Conservation (phyloP, 2,329 filamentous ascomycete species). For the Volutella citrinella region DNA sequence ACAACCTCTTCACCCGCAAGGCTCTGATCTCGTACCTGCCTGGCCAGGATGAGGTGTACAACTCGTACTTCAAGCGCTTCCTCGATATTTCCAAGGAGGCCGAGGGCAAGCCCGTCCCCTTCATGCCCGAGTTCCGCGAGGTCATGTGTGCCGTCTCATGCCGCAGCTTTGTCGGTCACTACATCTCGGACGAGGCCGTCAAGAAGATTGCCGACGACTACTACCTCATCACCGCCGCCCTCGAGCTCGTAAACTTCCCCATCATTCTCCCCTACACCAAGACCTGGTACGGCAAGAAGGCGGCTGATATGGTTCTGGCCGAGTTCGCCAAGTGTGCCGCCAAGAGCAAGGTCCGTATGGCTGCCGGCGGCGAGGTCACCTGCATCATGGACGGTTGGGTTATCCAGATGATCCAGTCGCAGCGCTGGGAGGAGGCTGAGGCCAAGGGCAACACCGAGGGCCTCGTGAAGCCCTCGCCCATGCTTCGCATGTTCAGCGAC, state of each 20-base stretch:
- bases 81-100: constrained; percentile 70
- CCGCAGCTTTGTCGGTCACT: constrained; percentile 95
- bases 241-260: constrained; percentile 97
- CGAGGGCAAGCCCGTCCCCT: constrained; percentile 72
- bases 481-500: constrained; percentile 85
- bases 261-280: constrained; percentile 94
- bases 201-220: constrained; percentile 97
- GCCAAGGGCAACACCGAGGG: constrained; percentile 69
- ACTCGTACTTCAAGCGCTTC: constrained; percentile 79
- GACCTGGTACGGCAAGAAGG: constrained; percentile 97
- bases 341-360: constrained; percentile 91
- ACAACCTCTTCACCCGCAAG: constrained; percentile 88
- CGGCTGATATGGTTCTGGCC: constrained; percentile 83
- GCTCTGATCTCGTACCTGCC: constrained; percentile 87
- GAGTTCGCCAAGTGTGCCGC: constrained; percentile 91
- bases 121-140: constrained; percentile 91
- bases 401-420: constrained; percentile 80
- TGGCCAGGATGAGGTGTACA: constrained; percentile 88
- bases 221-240: constrained; percentile 90
- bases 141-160: constrained; percentile 93
- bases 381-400: constrained; percentile 98
- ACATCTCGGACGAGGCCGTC: constrained; percentile 84
- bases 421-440: constrained; percentile 75
- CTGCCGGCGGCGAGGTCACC: constrained; percentile 76
- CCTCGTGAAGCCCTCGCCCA: constrained; percentile 75